phyloP scores from a whole-genome alignment of 495 filamentous ascomycete genomes.

The Penicillium lividum region DNA sequence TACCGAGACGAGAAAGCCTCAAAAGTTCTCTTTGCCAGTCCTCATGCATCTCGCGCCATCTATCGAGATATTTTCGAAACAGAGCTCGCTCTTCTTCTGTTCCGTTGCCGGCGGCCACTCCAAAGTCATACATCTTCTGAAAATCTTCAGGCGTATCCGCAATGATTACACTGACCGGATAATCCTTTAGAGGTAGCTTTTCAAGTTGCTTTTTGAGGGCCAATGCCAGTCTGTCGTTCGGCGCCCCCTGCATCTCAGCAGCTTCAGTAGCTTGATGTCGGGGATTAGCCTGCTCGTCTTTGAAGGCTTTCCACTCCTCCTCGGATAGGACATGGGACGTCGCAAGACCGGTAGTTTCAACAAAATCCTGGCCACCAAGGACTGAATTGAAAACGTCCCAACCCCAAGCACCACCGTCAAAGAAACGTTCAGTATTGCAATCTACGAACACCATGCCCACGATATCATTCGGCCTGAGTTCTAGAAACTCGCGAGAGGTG shows the following conservation, averaged over 20 bases:
- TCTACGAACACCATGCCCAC: conserved; percentile 34
- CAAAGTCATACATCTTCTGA: conserved; percentile 21
- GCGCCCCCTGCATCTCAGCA: conserved; percentile 18
- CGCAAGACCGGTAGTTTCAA: conserved; percentile 21
- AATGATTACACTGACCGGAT: conserved; percentile 22
- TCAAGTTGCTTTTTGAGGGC: conserved; percentile 17
- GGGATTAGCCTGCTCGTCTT: conserved; percentile 21
- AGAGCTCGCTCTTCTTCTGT: conserved; percentile 17
- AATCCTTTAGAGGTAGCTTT: conserved; percentile 15
- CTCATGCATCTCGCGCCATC: conserved; percentile 20
- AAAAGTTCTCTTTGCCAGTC: conserved; percentile 21
- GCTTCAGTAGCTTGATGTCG: conserved; percentile 22
- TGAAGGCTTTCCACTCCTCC: conserved; percentile 19
- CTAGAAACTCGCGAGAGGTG: conserved; percentile 39
- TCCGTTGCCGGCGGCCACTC: conserved; percentile 17
- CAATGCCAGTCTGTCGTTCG: conserved; percentile 17
- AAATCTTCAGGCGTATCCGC: conserved; percentile 21
- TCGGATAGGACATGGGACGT: conserved; percentile 21
- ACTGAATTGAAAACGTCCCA: conserved; percentile 17
- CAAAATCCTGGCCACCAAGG: conserved; percentile 18
- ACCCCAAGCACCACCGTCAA: conserved; percentile 20
- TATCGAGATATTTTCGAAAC: conserved; percentile 16
- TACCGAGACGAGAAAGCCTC: conserved; percentile 17
- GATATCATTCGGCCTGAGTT: conserved; percentile 24
- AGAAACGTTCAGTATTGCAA: conserved; percentile 24